Evolutionary conservation across 2,329 filamentous ascomycete species (phyloP).

Genomic region (Incumbomyces delicatus): DNA sequence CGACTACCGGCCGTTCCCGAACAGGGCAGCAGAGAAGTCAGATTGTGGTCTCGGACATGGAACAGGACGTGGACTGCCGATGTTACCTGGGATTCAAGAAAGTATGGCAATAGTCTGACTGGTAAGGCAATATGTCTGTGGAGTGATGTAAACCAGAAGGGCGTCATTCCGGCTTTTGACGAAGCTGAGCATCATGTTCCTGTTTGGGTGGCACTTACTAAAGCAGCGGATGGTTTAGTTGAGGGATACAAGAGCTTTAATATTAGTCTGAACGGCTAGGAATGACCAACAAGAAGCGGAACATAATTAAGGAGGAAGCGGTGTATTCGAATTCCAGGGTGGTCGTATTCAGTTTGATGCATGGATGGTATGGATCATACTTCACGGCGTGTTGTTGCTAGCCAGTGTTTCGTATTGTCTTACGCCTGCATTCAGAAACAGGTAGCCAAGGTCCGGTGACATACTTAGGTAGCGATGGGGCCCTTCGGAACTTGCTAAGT

Average conservation of each 20-base stretch:
- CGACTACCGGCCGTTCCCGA: constrained; percentile 57
- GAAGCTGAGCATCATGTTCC: constrained; percentile 70
- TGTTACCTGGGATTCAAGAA: constrained; percentile 48
- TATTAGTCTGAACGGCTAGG: constrained; percentile 29
- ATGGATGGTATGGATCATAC: too few relatives aligned
- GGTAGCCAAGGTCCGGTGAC: too few relatives aligned
- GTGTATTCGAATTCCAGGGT: too few relatives aligned
- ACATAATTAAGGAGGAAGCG: too few relatives aligned
- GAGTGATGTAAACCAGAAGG: constrained; percentile 69
- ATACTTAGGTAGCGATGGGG: too few relatives aligned
- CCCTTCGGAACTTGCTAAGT: too few relatives aligned
- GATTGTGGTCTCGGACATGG: constrained; percentile 77
- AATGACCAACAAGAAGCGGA: too few relatives aligned
- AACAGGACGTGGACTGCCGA: constrained; percentile 65
- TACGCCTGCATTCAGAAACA: too few relatives aligned
- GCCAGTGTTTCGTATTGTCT: too few relatives aligned
- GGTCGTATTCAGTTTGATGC: too few relatives aligned
- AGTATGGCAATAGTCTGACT: constrained; percentile 37
- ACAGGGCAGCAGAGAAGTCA: constrained; percentile 56
- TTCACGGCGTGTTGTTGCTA: too few relatives aligned
- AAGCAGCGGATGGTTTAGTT: constrained; percentile 66
- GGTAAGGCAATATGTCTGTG: constrained; percentile 70
- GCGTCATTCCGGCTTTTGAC: constrained; percentile 70
- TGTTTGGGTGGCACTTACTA: constrained; percentile 67
- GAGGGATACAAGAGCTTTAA: constrained; percentile 65